Conservation (phyloP, 1,284 basidiomycete genomes). For the Ganoderma resinaceum region DNA sequence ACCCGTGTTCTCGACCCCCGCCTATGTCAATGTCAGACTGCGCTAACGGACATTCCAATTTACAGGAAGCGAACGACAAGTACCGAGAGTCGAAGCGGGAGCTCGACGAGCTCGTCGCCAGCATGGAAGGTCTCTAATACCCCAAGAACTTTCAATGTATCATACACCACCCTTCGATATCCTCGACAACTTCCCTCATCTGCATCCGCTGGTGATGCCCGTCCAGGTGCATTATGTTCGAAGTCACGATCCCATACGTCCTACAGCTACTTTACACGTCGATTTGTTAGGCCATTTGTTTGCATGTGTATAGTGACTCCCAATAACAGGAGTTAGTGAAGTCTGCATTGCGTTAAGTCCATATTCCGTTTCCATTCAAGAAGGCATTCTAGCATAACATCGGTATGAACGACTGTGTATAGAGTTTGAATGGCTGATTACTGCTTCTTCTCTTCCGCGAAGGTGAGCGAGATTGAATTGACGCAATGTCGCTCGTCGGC, state of each 20-base stretch:
- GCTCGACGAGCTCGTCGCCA: constrained; percentile 85
- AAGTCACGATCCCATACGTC: constrained; percentile 26
- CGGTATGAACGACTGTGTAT: neutral
- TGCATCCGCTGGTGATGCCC: constrained; percentile 2
- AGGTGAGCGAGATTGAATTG: constrained; percentile 88
- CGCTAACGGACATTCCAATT: neutral
- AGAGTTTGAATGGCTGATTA: constrained; percentile 8
- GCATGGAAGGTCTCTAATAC: constrained; percentile 82
- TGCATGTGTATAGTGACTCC: constrained; percentile 29
- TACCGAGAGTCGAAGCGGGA: constrained; percentile 84
- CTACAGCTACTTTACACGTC: constrained; percentile 27
- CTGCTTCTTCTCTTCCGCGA: constrained; percentile 57
- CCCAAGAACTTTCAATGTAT: constrained; percentile 25
- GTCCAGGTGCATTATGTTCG: constrained; percentile 17
- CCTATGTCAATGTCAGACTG: neutral
- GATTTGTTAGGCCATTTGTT: constrained; percentile 21
- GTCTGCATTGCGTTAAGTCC: neutral
- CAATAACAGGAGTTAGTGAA: constrained; percentile 17
- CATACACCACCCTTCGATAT: constrained; percentile 22
- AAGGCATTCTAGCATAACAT: neutral
- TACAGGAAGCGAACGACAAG: constrained; percentile 78
- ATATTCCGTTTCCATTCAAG: neutral
- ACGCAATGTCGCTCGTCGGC: constrained; percentile 91
- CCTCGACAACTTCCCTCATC: constrained; percentile 11
- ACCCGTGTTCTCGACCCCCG: neutral